These are phyloP conservation scores for Tetradesmus obliquus DNA, from an alignment of 139 green algal genomes.

Conservation along the genomic window DNA sequence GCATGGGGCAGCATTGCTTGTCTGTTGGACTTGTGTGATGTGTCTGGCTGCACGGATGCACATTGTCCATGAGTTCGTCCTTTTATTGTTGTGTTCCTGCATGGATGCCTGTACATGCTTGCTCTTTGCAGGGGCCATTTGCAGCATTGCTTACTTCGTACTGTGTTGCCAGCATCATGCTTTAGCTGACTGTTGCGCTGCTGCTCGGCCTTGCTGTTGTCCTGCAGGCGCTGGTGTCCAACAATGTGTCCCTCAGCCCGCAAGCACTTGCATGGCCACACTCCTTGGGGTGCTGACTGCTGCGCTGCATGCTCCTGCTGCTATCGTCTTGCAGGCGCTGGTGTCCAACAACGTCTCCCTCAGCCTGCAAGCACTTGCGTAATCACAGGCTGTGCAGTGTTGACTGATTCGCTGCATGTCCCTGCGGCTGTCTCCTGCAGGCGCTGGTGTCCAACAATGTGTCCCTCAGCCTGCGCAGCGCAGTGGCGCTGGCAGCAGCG, in stretches of 20 bases:
- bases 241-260: constrained; percentile 76
- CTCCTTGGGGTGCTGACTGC: too few relatives aligned
- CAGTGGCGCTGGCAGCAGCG: constrained; percentile 69
- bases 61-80: too few relatives aligned
- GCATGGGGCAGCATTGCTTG: not conserved
- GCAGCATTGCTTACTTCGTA: not conserved
- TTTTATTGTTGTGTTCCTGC: too few relatives aligned
- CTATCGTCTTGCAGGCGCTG: constrained; percentile 71
- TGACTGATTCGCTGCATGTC: not conserved
- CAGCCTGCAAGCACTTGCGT: constrained; percentile 60
- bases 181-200: not conserved
- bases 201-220: not conserved
- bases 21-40: too few relatives aligned
- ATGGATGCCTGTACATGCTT: too few relatives aligned
- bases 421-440: constrained; percentile 54
- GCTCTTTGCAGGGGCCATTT: too few relatives aligned
- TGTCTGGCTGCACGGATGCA: too few relatives aligned
- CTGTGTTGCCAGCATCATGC: not conserved
- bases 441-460: constrained; percentile 82
- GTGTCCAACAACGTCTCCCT: constrained; percentile 74
- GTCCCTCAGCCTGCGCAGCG: constrained; percentile 69
- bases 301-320: not conserved
- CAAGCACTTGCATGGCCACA: too few relatives aligned
- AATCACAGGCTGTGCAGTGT: too few relatives aligned
- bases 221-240: constrained; percentile 81